Evolutionary conservation across 1,284 basidiomycete genomes (phyloP), one percentile per base, ranked within the genome.

Genomic region (Sanguinoderma infundibulare): DNA sequence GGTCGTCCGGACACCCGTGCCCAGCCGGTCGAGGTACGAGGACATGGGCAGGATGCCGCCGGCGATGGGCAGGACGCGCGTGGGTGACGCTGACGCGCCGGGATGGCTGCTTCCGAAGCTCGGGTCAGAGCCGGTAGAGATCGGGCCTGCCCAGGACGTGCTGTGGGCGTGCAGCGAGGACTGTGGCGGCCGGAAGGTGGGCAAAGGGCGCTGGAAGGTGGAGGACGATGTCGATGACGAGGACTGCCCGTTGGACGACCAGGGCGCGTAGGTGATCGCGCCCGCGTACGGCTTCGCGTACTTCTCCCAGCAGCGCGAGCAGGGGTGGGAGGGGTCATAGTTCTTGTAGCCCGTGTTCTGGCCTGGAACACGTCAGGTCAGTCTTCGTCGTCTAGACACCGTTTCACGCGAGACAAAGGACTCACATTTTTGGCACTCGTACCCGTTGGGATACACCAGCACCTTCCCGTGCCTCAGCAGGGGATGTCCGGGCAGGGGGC

Each of bases 311-410:
- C 91, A 92, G 57, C 82, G 84, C 53, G 78, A 77, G 69, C 91
- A 92, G 7, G 90, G 87, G 61, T 86, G 77, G 0, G 79, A 73
- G 0, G 90, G 89, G 70, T 92, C 88, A 46, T 78, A 79, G 59
- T 83, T 78, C 73, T 89, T 90, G 75, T 87, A 92, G 2, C 91
- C 91, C 0, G 83, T 85, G 70, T 92, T 91, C 40, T 79, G 77
- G 70, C 90, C 90, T 92, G 58, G 4, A 5, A 24, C n/a, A 35
- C 57, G 20, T 44, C 40, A 5, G 12, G 42, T 35, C 17, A 66
- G 44, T 17, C 57, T n/a, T 9, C 42, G 38, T n/a, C n/a, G 24
- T 12, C 26, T 17, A 15, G 4, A 28, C 22, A 57, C n/a, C 24
- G 39, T 32, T 35, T n/a, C n/a, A n/a, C n/a, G 35, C 22, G 57